Evolutionary conservation across 495 filamentous ascomycete species (phyloP).

Genomic region (Podospora comata): DNA sequence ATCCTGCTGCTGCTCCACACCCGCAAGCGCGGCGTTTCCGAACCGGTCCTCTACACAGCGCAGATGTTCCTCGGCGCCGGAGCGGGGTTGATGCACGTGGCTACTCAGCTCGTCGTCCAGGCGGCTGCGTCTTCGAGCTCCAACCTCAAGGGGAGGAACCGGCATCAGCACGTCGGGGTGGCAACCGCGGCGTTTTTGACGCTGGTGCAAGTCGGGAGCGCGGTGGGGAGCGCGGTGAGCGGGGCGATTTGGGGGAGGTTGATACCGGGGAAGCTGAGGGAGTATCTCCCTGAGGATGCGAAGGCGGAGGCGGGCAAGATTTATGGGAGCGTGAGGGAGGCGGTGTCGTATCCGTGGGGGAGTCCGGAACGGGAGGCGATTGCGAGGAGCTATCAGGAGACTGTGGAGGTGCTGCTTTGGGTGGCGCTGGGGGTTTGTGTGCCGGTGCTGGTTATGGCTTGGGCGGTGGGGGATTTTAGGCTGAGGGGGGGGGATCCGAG

Average conservation of each 20-base stretch:
- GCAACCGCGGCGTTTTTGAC: slow-evolving; percentile 59
- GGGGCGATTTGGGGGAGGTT: slow-evolving; percentile 62
- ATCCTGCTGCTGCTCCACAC: slow-evolving; percentile 65
- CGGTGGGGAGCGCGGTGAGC: slow-evolving; percentile 58
- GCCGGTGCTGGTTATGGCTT: slow-evolving; percentile 42
- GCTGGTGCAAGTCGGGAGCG: slow-evolving; percentile 57
- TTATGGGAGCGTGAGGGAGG: slow-evolving; percentile 50
- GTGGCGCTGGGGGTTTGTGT: slow-evolving; percentile 45
- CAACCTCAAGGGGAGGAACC: neutral
- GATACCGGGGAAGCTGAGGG: slow-evolving; percentile 47
- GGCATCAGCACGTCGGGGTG: slow-evolving; percentile 53
- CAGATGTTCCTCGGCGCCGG: slow-evolving; percentile 69
- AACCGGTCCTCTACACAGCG: slow-evolving; percentile 61
- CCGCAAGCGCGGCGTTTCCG: slow-evolving; percentile 47
- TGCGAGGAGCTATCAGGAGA: slow-evolving; percentile 50
- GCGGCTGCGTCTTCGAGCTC: slow-evolving; percentile 28
- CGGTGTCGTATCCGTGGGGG: slow-evolving; percentile 50
- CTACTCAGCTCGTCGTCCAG: slow-evolving; percentile 60
- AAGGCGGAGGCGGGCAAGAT: slow-evolving; percentile 43
- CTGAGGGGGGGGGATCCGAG: slow-evolving; percentile 25
- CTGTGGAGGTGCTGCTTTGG: slow-evolving; percentile 51
- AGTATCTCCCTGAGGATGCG: slow-evolving; percentile 54
- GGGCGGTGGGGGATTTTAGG: slow-evolving; percentile 48
- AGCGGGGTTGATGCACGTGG: slow-evolving; percentile 54
- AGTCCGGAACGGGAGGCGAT: slow-evolving; percentile 51